Conservation (phyloP, 106 monocot genomes). For the Acorus gramineus region DNA sequence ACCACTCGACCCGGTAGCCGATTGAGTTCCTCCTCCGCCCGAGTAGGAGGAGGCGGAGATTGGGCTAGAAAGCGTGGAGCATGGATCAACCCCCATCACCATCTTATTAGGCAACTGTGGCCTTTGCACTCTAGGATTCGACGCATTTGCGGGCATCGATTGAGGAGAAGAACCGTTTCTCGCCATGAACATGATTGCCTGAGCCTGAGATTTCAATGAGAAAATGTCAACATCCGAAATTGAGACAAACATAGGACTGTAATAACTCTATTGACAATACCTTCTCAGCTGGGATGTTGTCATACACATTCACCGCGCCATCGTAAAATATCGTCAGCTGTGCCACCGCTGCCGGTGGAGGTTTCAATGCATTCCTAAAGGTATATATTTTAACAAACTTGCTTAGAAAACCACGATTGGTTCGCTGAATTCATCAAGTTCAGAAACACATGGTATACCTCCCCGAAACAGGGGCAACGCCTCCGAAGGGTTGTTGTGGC, state of each 20-base stretch:
- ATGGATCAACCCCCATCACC: constrained; percentile 7
- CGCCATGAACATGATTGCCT: constrained; percentile 58
- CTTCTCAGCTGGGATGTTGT: constrained; percentile 70
- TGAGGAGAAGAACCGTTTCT: constrained; percentile 17
- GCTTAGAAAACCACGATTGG: constrained; percentile 7
- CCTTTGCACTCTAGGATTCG: constrained; percentile 14
- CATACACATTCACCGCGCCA: constrained; percentile 53
- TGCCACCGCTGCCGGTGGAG: constrained; percentile 7
- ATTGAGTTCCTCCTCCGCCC: background rate
- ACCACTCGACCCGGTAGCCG: constrained; percentile 9
- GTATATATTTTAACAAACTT: background rate
- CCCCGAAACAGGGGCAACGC: constrained; percentile 9
- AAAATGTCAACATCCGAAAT: background rate
- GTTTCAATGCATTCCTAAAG: constrained; percentile 23
- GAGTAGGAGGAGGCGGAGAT: constrained; percentile 10
- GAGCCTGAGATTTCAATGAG: constrained; percentile 25
- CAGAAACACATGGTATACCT: background rate
- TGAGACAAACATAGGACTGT: background rate
- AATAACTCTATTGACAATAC: constrained; percentile 15
- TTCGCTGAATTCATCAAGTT: constrained; percentile 29
- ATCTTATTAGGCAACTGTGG: constrained; percentile 3
- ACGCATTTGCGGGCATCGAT: constrained; percentile 4
- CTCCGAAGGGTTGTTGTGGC: constrained; percentile 27
- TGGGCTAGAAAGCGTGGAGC: constrained; percentile 12
- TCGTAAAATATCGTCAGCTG: constrained; percentile 76